Evolutionary conservation across 2,329 filamentous ascomycete genomes (phyloP), one percentile per base, ranked within the genome.

Genomic region (Fusarium albidum): DNA sequence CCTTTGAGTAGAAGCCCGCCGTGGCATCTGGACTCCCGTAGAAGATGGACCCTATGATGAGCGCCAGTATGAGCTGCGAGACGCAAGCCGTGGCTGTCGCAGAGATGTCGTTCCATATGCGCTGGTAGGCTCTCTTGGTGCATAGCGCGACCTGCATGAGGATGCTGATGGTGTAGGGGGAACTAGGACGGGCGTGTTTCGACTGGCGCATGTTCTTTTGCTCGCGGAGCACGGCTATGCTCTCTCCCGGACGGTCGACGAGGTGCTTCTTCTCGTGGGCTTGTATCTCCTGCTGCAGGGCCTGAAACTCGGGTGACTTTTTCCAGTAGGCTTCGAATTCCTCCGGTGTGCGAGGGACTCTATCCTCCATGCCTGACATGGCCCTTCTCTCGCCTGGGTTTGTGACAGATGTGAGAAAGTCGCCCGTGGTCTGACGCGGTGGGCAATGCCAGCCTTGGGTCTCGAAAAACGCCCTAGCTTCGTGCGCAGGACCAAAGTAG

Each of bases 381-480:
- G 81, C 71, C 38, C 75, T 73, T 26, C 88, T 79, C 70, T 90
- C 87, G 1, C 73, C 69, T 0, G 86, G 84, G 61, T 87, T 88
- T 0, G 88, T 90, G 21, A 91, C 75, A 0, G 84, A 85, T 0
- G 88, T 91, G 10, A 91, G 73, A 65, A 91, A 91, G 63, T 91
- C 88, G 3, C 81, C 85, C 0, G 83, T 87, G 0, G 87, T 90
- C 67, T 90, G 87, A 3, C 88, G 80, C 3, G 79, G 71, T 0
- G 87, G 87, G 61, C 88, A 91, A 28, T 81, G 69, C 79, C 84
- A 93, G 33, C 90, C 90, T 71, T 89, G 83, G 11, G 80, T 74
- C 63, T 86, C 82, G 55, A 93, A 92, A 71, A 85, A 92, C 0
- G 69, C 69, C 63, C 81, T 86, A 0, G 89, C 90, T 3, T 77